phyloP scores from a whole-genome alignment of 2,329 filamentous ascomycete genomes.

The Tolypocladium nubicola region DNA sequence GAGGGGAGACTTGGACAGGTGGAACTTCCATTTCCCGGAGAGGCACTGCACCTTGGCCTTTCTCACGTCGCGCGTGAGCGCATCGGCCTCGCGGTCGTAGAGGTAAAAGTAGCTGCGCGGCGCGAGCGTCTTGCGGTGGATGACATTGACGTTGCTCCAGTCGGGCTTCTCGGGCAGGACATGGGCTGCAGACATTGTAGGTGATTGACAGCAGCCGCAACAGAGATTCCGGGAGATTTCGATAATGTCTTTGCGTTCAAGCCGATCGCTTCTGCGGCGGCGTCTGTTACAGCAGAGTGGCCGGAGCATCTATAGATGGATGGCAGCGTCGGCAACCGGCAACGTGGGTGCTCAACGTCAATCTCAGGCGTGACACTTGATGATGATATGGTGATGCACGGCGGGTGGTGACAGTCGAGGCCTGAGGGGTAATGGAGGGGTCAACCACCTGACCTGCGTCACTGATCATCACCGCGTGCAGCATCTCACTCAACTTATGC shows the following conservation, averaged over 20 bases:
- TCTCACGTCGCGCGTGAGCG: constrained; percentile 28
- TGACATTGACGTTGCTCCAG: constrained; percentile 49
- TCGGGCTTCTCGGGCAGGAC: constrained; percentile 24
- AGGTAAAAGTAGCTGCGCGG: constrained; percentile 47
- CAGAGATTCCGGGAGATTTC: neutral
- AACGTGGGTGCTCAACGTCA: neutral
- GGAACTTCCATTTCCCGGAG: constrained; percentile 45
- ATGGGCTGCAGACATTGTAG: neutral
- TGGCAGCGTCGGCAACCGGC: neutral
- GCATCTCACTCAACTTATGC: neutral
- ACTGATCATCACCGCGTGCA: too few relatives aligned
- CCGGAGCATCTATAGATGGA: neutral
- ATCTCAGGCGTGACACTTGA: neutral
- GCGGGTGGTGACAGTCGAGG: neutral
- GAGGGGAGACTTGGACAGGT: constrained; percentile 34
- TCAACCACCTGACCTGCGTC: neutral
- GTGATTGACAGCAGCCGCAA: neutral
- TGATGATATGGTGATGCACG: neutral
- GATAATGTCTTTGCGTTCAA: neutral
- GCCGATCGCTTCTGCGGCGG: neutral
- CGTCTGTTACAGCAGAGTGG: neutral
- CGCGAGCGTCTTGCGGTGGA: constrained; percentile 49
- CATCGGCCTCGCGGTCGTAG: constrained; percentile 36
- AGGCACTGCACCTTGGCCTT: constrained; percentile 31
- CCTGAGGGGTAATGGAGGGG: neutral